Evolutionary conservation across 2,329 filamentous ascomycete species (phyloP).

Genomic region (Didymella exigua): DNA sequence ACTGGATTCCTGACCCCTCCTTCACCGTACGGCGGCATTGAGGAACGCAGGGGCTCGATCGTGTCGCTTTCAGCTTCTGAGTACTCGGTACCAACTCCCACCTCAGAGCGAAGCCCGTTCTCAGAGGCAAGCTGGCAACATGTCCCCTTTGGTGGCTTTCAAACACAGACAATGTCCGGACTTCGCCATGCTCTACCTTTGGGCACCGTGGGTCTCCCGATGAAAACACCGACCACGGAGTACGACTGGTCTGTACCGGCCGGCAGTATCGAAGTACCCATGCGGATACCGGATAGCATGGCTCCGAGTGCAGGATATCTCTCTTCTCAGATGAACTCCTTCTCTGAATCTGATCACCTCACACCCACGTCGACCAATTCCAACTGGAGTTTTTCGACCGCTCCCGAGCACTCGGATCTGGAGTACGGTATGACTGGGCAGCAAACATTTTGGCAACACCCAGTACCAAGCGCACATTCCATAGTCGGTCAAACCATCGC

Average conservation of each 20-base stretch:
- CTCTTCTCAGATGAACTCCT: conserved; percentile 7
- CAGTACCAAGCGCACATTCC: background rate
- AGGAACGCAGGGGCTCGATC: conserved; percentile 39
- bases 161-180: conserved; percentile 22
- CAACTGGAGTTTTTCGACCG: conserved; percentile 14
- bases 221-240: conserved; percentile 9
- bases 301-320: conserved; percentile 6
- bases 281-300: conserved; percentile 3
- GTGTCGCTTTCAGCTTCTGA: conserved; percentile 34
- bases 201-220: conserved; percentile 10
- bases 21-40: conserved; percentile 29
- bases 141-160: conserved; percentile 23
- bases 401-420: conserved; percentile 4
- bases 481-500: conserved; percentile 8
- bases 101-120: conserved; percentile 31
- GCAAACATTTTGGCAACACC: conserved; percentile 10
- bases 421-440: conserved; percentile 5
- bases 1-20: conserved; percentile 36
- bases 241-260: conserved; percentile 10
- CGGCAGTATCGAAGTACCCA: conserved; percentile 6
- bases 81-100: conserved; percentile 38
- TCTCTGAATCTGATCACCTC: conserved; percentile 1
- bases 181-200: conserved; percentile 18
- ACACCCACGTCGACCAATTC: conserved; percentile 4
- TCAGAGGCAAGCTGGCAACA: conserved; percentile 30